Conservation (phyloP, 2,329 filamentous ascomycete species). For the Epichloe amarillans region DNA sequence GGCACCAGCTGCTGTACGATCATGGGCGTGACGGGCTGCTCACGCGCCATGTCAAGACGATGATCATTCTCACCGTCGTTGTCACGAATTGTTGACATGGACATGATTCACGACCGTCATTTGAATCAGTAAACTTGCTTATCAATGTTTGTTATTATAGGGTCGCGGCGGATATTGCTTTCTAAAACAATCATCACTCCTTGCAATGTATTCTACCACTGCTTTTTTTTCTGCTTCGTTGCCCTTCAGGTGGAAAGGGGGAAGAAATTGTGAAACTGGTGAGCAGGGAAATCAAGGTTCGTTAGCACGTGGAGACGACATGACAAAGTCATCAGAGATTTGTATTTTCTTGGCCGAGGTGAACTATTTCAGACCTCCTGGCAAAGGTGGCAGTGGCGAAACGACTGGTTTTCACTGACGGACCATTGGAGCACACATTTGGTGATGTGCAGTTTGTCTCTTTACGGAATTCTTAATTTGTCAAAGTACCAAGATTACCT, state of each 20-base stretch:
- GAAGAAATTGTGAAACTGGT: background rate
- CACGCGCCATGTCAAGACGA: background rate
- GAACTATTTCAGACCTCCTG: background rate
- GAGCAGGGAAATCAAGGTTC: slow-evolving; percentile 7
- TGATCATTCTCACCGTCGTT: background rate
- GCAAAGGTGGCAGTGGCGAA: background rate
- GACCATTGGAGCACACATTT: slow-evolving; percentile 1
- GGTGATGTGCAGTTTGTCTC: slow-evolving; percentile 2
- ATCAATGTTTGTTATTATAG: background rate
- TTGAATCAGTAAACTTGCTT: background rate
- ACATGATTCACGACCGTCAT: background rate
- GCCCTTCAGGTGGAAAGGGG: background rate
- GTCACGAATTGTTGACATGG: background rate
- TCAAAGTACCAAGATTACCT: background rate
- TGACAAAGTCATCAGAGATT: slow-evolving; percentile 17
- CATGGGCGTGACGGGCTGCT: slow-evolving; percentile 23
- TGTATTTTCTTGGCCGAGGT: slow-evolving; percentile 10
- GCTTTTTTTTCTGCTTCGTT: background rate
- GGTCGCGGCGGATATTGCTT: background rate
- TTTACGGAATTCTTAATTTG: background rate
- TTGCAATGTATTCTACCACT: slow-evolving; percentile 4
- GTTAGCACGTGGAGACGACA: slow-evolving; percentile 17
- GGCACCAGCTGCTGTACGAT: slow-evolving; percentile 22
- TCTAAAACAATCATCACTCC: slow-evolving; percentile 1
- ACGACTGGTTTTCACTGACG: background rate